Base-by-base conservation (phyloP, 352 stramenopile genomes). In the Phytophthora chlamydospora region DNA sequence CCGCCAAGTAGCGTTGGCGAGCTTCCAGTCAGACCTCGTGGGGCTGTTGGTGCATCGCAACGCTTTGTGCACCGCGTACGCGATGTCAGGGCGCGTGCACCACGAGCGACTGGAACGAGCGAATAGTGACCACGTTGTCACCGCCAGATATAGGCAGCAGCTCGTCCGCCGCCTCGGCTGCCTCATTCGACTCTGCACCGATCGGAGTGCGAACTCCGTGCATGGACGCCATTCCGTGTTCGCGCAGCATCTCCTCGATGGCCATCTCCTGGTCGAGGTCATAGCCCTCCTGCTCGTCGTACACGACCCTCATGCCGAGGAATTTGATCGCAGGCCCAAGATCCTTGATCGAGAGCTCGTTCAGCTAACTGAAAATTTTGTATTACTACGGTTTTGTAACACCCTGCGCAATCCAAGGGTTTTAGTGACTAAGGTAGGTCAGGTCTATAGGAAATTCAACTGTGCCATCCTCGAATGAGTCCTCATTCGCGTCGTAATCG, bases 61-160 rank as follows among this genome's bases (percentile, higher is more conserved):
- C 10, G 59, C 53, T 6, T 59, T 36, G 41, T 78, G 52, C 5
- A 78, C 62, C 0, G 53, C 62, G 44, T 59, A 76, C 3, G 62
- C 13, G 16, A 72, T 75, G 50, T 74, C 57, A 0, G 73, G 66
- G 3, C 73, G 27, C 0, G 68, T 78, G 44, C 57, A 76, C 70
- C 1, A 75, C 56, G 0, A 82, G 33, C 0, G 71, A 76, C 51
- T 76, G 66, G 29, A 80, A 72, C n/a, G 7, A 64, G 4, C 24
- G 39, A 1, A 73, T 24, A 0, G 58, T 70, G 7, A 60, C 62
- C 11, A 16, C 34, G 2, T 33, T 45, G 5, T 58, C 48, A 0
- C 29, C 5, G 42, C 24, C 35, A 14, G 7, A 2, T 1, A 29
- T 49, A 14, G 49, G 48, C 38, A 62, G 49, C 8, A 51, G 35